These are phyloP conservation scores for Hemerocallis citrina DNA, from an alignment of 106 monocot genomes.

Conservation along the genomic window DNA sequence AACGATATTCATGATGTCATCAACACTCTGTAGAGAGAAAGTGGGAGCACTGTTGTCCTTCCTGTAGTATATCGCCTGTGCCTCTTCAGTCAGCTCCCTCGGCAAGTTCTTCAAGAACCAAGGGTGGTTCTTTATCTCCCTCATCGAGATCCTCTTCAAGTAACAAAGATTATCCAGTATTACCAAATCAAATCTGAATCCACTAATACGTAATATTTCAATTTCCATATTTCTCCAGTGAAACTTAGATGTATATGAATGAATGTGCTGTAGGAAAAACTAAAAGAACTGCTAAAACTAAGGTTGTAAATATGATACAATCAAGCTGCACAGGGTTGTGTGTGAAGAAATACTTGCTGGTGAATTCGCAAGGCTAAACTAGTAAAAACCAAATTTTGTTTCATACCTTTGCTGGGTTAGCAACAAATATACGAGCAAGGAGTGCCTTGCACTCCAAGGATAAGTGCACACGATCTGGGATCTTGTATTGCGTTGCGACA, in stretches of 20 bases:
- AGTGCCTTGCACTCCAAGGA: conserved; percentile 51
- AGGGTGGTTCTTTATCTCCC: conserved; percentile 37
- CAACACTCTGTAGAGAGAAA: conserved; percentile 37
- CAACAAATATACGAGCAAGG: conserved; percentile 47
- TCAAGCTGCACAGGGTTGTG: too few relatives aligned
- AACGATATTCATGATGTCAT: conserved; percentile 68
- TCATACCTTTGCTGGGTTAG: conserved; percentile 46
- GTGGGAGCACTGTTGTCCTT: conserved; percentile 24
- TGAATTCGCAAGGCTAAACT: too few relatives aligned
- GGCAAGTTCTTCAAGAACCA: conserved; percentile 59
- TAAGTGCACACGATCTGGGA: conserved; percentile 63
- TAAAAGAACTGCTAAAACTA: too few relatives aligned
- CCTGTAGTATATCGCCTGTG: conserved; percentile 53
- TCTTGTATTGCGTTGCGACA: conserved; percentile 55
- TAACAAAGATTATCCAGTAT: too few relatives aligned
- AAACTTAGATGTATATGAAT: too few relatives aligned
- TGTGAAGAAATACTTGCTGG: too few relatives aligned
- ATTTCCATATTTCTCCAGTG: too few relatives aligned
- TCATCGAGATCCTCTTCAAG: conserved; percentile 38
- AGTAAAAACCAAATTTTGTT: too few relatives aligned
- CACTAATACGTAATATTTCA: too few relatives aligned
- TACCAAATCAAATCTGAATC: too few relatives aligned
- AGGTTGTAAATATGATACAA: too few relatives aligned
- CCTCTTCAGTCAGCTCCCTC: conserved; percentile 31
- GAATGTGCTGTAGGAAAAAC: too few relatives aligned